A percentile compares a stretch with the other conserved stretches of the same genome.
phyloP scores from a whole-genome alignment of 192 early-diverging fungal genomes.

The Lobosporangium transversale region DNA sequence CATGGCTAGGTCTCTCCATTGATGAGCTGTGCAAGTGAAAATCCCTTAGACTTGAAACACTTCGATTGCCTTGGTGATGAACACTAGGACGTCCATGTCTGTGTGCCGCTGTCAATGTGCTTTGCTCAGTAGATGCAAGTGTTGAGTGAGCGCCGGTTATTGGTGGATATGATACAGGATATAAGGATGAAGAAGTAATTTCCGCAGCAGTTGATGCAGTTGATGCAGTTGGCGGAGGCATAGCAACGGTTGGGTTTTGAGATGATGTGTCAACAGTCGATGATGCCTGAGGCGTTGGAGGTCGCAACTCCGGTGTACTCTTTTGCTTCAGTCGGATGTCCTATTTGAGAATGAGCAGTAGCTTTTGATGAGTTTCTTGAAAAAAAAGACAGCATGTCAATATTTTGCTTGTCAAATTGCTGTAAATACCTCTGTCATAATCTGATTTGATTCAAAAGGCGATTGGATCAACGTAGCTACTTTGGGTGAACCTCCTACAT shows the following conservation, averaged over 20 bases:
- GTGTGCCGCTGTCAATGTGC: not conserved
- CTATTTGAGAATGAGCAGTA: too few relatives aligned
- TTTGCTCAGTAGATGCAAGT: slow-evolving; percentile 5
- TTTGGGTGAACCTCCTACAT: slow-evolving; percentile 2
- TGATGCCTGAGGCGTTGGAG: too few relatives aligned
- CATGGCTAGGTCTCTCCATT: slow-evolving; percentile 17
- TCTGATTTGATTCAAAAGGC: slow-evolving; percentile 16
- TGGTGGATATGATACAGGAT: not conserved
- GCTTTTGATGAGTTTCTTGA: too few relatives aligned
- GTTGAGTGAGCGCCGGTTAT: not conserved
- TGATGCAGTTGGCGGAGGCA: too few relatives aligned
- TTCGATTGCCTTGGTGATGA: slow-evolving; percentile 31
- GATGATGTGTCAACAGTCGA: too few relatives aligned
- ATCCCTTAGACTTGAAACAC: slow-evolving; percentile 35
- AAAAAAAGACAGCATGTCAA: too few relatives aligned
- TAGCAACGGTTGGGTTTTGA: not conserved
- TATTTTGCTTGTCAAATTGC: too few relatives aligned
- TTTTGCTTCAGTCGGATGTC: too few relatives aligned
- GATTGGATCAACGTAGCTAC: slow-evolving; percentile 20
- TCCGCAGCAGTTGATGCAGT: too few relatives aligned
- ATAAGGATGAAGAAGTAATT: too few relatives aligned
- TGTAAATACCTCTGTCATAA: slow-evolving; percentile 12
- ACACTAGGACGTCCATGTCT: slow-evolving; percentile 3
- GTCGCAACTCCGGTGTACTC: too few relatives aligned
- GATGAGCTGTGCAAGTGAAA: slow-evolving; percentile 2